Evolutionary conservation across 495 filamentous ascomycete species (phyloP).

Genomic region (Rusavskia elegans): DNA sequence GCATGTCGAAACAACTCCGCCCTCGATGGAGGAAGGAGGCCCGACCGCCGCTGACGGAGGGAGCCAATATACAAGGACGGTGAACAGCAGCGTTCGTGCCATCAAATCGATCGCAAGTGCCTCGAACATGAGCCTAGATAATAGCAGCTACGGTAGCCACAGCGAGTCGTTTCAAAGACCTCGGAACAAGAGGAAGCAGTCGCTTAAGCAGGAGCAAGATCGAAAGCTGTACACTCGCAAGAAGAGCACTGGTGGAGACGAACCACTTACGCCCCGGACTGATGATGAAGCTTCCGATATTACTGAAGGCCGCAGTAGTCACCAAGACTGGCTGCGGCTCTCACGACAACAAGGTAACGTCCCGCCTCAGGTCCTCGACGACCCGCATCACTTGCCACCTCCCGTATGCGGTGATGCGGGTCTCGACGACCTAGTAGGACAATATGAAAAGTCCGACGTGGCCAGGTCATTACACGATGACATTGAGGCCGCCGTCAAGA

Average conservation of each 20-base stretch:
- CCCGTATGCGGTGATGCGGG: constrained; percentile 50
- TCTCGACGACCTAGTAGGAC: constrained; percentile 63
- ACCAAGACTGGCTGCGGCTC: constrained; percentile 52
- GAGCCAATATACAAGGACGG: constrained; percentile 40
- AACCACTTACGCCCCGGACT: constrained; percentile 40
- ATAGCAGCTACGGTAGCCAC: constrained; percentile 36
- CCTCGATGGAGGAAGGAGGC: constrained; percentile 41
- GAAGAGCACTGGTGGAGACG: constrained; percentile 38
- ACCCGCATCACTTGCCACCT: constrained; percentile 67
- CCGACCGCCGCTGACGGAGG: constrained; percentile 23
- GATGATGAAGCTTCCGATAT: constrained; percentile 55
- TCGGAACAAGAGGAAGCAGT: constrained; percentile 50
- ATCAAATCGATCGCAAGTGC: constrained; percentile 81
- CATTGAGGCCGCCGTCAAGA: constrained; percentile 47
- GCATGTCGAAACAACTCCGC: constrained; percentile 54
- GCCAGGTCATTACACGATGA: constrained; percentile 65
- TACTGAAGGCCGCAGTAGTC: constrained; percentile 43
- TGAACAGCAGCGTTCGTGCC: constrained; percentile 78
- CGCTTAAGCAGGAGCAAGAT: constrained; percentile 70
- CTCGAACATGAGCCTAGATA: constrained; percentile 47
- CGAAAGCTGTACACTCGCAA: constrained; percentile 79
- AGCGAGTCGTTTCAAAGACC: constrained; percentile 46
- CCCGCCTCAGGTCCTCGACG: constrained; percentile 48
- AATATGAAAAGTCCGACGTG: constrained; percentile 66
- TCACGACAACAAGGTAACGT: constrained; percentile 43